Evolutionary conservation across 2,329 filamentous ascomycete species (phyloP).

Genomic region (Paraphoma sp.): DNA sequence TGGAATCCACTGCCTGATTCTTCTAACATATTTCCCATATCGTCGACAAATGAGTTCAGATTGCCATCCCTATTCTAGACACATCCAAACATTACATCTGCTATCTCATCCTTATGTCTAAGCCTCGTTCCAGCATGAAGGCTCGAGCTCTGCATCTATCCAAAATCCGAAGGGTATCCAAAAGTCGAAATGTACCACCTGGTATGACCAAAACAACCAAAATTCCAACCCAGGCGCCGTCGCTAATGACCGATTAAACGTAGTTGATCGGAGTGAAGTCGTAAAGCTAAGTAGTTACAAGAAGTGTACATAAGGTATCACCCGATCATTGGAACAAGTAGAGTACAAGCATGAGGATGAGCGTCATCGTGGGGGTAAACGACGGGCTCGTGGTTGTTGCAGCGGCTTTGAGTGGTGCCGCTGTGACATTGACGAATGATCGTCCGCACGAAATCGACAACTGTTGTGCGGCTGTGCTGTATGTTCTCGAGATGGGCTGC

Average conservation of each 20-base stretch:
- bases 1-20: too few relatives aligned
- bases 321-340: conserved; percentile 38
- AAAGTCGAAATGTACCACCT: background rate
- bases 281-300: conserved; percentile 26
- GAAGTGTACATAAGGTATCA: conserved; percentile 19
- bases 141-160: conserved; percentile 7
- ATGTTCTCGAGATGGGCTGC: conserved; percentile 72
- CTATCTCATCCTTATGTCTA: background rate
- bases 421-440: conserved; percentile 59
- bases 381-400: conserved; percentile 27
- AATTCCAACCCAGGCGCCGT: conserved; percentile 35
- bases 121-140: background rate
- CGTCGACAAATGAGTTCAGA: background rate
- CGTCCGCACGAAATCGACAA: conserved; percentile 71
- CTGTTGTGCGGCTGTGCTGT: conserved; percentile 72
- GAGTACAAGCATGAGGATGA: conserved; percentile 45
- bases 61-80: background rate
- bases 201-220: background rate
- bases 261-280: conserved; percentile 22
- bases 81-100: background rate
- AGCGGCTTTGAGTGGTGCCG: conserved; percentile 50
- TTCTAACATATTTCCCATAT: background rate
- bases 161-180: conserved; percentile 11
- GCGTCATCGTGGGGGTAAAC: conserved; percentile 37
- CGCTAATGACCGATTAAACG: conserved; percentile 42